Conservation (phyloP, 106 monocot species). For the Acanthochlamys bracteata region DNA sequence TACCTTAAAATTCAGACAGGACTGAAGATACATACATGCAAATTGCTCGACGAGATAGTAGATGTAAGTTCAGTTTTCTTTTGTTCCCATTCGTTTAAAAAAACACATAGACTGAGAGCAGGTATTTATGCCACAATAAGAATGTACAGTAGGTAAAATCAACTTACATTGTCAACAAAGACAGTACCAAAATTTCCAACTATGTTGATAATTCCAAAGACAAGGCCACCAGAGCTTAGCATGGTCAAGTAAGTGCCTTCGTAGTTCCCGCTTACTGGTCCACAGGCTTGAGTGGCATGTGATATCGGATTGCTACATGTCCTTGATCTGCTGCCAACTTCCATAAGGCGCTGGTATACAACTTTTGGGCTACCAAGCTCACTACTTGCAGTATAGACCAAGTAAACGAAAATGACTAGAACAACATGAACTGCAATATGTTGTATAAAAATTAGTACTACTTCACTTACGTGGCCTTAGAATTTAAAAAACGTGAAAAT, state of each 20-base stretch:
- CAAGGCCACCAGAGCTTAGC: constrained; percentile 89
- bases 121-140: too few relatives aligned
- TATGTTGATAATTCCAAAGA: constrained; percentile 98
- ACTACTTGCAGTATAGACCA: constrained; percentile 74
- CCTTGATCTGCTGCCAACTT: constrained; percentile 49
- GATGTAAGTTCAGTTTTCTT: too few relatives aligned
- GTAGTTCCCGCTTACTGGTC: constrained; percentile 85
- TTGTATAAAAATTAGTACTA: too few relatives aligned
- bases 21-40: too few relatives aligned
- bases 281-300: constrained; percentile 69
- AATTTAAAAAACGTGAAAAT: too few relatives aligned
- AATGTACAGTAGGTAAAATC: too few relatives aligned
- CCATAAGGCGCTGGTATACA: constrained; percentile 58
- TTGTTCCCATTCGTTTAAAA: too few relatives aligned
- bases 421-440: constrained; percentile 69
- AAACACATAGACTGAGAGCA: too few relatives aligned
- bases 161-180: constrained; percentile 93
- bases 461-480: too few relatives aligned
- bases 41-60: too few relatives aligned
- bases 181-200: constrained; percentile 98
- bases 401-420: constrained; percentile 75
- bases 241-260: constrained; percentile 89
- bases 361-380: constrained; percentile 80
- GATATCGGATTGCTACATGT: constrained; percentile 56
- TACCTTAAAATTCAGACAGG: too few relatives aligned